Base-by-base conservation (phyloP, 2,329 filamentous ascomycete species). In the Paecilomyces fulvus region DNA sequence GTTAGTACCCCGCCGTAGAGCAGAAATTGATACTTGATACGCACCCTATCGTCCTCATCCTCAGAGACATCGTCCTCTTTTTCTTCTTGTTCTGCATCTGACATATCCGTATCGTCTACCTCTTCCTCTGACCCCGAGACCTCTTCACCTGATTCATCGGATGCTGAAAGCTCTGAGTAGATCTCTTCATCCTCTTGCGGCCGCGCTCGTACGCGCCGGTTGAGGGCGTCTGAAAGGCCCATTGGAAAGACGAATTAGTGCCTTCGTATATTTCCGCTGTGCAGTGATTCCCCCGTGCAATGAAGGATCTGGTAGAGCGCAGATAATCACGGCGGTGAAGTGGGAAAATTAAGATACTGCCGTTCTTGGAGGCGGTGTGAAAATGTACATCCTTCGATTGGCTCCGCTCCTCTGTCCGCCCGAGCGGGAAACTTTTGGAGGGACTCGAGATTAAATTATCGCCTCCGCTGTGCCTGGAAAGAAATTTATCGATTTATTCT, bases 141-240 rank as follows among this genome's bases (percentile, higher is more conserved):
- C 10, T 49, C 49, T 31, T 56, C 53, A 2, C 53, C 52, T 30
- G 31, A 50, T 37, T 55, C 31, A 14, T 58, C 59, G 11, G 65
- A 65, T 8, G 57, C 61, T 21, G 68, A 67, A 23, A 57, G 62
- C 20, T 69, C 65, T 0, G 66, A 71, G 49, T 68, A 67, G 1
- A 62, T 61, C 7, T 72, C 71, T 57, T 80, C 78, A 56, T 80
- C 69, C 17, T 75, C 71, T 12, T 71, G 72, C 33, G 66, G 68
- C 8, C 66, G 64, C 17, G 73, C 71, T 54, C 70, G 70, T 56
- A 78, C 68, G n/a, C 75, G 72, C 59, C 71, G 71, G 60, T 75
- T 73, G 21, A 77, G 65, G 10, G 66, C 63, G 54, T 71, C 69
- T 14, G 68, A 65, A 53, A 75, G 70, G 6, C 67, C 65, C 73